Conservation (phyloP, 129 eudicot species). For the Artemisia tridentata region DNA sequence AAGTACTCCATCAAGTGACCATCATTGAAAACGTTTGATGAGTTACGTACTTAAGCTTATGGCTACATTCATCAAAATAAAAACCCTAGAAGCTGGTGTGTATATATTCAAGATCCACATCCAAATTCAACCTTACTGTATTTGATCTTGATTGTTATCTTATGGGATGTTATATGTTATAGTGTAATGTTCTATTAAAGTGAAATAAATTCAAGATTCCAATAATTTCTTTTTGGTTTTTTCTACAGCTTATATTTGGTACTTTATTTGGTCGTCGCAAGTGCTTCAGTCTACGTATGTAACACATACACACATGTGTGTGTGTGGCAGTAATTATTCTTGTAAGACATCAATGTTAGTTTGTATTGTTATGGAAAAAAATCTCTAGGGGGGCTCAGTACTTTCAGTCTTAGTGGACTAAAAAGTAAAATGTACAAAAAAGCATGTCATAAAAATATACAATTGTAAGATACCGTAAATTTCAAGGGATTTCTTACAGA, state of each 20-base stretch:
- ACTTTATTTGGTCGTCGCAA: slow-evolving; percentile 17
- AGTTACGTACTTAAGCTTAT: no score
- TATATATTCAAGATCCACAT: slow-evolving; percentile 22
- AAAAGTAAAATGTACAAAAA: no score
- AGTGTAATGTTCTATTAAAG: neutral
- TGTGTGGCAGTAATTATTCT: slow-evolving; percentile 30
- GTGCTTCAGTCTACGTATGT: slow-evolving; percentile 14
- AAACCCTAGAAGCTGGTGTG: slow-evolving; percentile 20
- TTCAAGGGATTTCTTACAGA: no score
- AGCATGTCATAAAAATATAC: no score
- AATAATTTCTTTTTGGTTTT: slow-evolving; percentile 7
- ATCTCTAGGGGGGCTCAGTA: slow-evolving; percentile 5
- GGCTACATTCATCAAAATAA: neutral
- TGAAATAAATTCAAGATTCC: slow-evolving; percentile 11
- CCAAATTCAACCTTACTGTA: neutral
- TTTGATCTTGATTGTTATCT: neutral
- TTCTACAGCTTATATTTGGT: neutral
- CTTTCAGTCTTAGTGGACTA: slow-evolving; percentile 7
- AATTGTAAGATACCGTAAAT: no score
- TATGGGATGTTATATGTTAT: neutral
- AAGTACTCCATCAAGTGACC: neutral
- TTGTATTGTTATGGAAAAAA: slow-evolving; percentile 28
- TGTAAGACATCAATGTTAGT: slow-evolving; percentile 22
- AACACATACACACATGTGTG: slow-evolving; percentile 19
- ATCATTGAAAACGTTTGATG: neutral